Evolutionary conservation across 305 asterid genomes (phyloP), one percentile per base, ranked within the genome.

Genomic region (Rubia tinctorum): DNA sequence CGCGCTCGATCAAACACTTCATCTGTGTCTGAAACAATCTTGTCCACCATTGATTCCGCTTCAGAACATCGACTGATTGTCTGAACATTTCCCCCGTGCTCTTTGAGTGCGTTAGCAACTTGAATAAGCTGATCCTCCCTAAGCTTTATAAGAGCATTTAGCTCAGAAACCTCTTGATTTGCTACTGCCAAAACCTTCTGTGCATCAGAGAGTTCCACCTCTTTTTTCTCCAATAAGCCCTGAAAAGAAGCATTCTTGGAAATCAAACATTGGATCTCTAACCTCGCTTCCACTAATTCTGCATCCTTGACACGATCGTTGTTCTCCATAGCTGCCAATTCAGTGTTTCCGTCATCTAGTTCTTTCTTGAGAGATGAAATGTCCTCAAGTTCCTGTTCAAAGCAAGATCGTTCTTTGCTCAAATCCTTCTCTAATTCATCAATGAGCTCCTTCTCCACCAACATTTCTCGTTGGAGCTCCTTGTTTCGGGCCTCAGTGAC

Each of bases 271-370:
- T 88, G 88, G 78, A 91, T 88, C 84, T 88, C 90, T 45, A 86
- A 74, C 78, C 92, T 86, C 45, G 96, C 96, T 43, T 89, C 90
- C 43, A 89, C 95, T 77, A 94, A 77, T 79, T 90, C 96, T 4
- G 91, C 74, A 85, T 91, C 97, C 87, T 90, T 91, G 63, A 70
- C 72, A 80, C 79, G 76, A 69, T 88, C 96, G 73, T 80, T 84
- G 66, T 76, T 75, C 83, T 82, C 86, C 68, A 82, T 80, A 82
- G 87, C 81, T 71, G 75, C 93, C 56, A 86, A 90, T 69, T 86
- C 86, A 70, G 74, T 66, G 47, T 64, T 85, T 86, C 86, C 88
- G 39, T 6, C 68, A 66, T 82, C 89, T n/a, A 91, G 80, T 60
- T 86, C 91, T 77, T 78, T 82, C 67, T 82, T 84, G 63, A 91